A percentile compares a stretch with the other conserved stretches of the same genome.
Evolutionary conservation across 192 early-diverging fungal species (phyloP).

Genomic region (Dispira parvispora): DNA sequence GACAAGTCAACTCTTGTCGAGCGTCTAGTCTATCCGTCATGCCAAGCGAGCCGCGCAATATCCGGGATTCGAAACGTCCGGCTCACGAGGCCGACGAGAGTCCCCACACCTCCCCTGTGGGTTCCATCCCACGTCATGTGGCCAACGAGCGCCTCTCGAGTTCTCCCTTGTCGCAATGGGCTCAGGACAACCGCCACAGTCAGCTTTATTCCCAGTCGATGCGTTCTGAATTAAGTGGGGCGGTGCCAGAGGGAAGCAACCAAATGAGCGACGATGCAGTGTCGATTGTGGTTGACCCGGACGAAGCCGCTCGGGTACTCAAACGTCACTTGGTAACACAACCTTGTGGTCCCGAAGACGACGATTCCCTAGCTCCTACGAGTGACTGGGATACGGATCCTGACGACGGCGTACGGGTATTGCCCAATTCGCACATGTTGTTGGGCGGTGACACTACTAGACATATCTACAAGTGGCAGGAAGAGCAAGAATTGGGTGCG

Average conservation of each 20-base stretch:
- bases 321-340: constrained; percentile 53
- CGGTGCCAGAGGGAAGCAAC: neutral
- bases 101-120: neutral
- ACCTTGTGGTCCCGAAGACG: constrained; percentile 14
- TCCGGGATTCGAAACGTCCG: neutral
- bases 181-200: neutral
- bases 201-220: neutral
- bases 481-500: constrained; percentile 32
- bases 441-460: constrained; percentile 66
- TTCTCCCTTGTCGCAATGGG: neutral
- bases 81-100: neutral
- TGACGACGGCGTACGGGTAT: constrained; percentile 15
- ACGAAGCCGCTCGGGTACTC: constrained; percentile 43
- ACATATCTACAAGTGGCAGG: constrained; percentile 80
- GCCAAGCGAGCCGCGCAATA: constrained; percentile 6
- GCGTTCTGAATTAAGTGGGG: neutral
- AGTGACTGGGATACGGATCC: constrained; percentile 26
- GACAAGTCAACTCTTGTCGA: too few relatives aligned
- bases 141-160: constrained; percentile 1
- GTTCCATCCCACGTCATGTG: constrained; percentile 6
- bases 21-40: neutral
- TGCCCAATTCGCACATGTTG: constrained; percentile 33
- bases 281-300: constrained; percentile 20
- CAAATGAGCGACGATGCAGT: constrained; percentile 14
- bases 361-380: constrained; percentile 19